Conservation (phyloP, 1,139 yeast species). For the Magnusiomyces sp. region DNA sequence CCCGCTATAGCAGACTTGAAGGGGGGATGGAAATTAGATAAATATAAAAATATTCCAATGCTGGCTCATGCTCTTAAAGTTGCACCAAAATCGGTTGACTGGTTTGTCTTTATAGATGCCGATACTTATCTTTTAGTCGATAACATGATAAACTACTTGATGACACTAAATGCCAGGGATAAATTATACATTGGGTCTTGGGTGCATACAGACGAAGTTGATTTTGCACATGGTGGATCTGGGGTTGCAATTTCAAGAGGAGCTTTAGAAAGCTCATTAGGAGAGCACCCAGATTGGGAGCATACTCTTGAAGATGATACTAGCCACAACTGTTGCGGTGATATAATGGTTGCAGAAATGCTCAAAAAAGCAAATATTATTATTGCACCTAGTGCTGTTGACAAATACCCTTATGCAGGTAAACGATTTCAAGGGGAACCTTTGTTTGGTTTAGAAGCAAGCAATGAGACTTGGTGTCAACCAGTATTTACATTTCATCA, state of each 20-base stretch:
- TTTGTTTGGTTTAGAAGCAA: conserved; percentile 17
- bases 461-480: conserved; percentile 26
- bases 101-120: conserved; percentile 35
- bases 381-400: conserved; percentile 16
- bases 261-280: conserved; percentile 23
- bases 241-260: conserved; percentile 32
- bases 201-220: conserved; percentile 17
- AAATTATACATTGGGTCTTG: conserved; percentile 29
- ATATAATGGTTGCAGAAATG: conserved; percentile 30
- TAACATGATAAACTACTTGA: conserved; percentile 25
- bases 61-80: conserved; percentile 28
- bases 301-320: conserved; percentile 23
- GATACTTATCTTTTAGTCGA: conserved; percentile 31
- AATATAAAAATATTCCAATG: conserved; percentile 35
- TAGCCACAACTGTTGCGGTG: conserved; percentile 30
- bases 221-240: conserved; percentile 35
- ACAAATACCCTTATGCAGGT: conserved; percentile 19
- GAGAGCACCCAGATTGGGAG: conserved; percentile 22
- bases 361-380: conserved; percentile 15
- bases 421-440: conserved; percentile 30
- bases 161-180: conserved; percentile 22
- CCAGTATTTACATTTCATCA: conserved; percentile 32
- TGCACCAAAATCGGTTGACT: conserved; percentile 25
- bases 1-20: conserved; percentile 8
- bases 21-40: conserved; percentile 32